A percentile compares a stretch with the other conserved stretches of the same genome.
Evolutionary conservation across 2,329 filamentous ascomycete species (phyloP).

Genomic region (Cercospora sp.): DNA sequence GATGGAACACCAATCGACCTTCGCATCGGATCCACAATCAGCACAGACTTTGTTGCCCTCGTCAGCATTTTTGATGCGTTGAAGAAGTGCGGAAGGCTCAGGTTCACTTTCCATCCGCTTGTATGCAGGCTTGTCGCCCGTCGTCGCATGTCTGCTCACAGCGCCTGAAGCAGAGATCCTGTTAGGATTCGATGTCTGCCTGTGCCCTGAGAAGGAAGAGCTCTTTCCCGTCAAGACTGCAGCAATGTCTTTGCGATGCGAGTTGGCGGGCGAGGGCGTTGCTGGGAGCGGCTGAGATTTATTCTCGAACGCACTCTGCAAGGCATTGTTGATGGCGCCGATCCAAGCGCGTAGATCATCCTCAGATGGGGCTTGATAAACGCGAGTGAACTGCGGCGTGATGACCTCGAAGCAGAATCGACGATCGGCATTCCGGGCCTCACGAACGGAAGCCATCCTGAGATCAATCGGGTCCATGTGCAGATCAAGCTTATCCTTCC

Average conservation of each 20-base stretch:
- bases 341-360: conserved; percentile 99
- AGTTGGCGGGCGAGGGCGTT: conserved; percentile 50
- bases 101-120: conserved; percentile 74
- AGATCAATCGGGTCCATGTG: conserved; percentile 98
- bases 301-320: conserved; percentile 93
- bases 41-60: conserved; percentile 93
- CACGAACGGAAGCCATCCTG: conserved; percentile 92
- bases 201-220: conserved; percentile 65
- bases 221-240: conserved; percentile 92
- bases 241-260: conserved; percentile 80
- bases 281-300: conserved; percentile 51
- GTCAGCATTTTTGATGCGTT: conserved; percentile 84
- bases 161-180: conserved; percentile 50
- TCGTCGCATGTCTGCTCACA: conserved; percentile 83
- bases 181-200: conserved; percentile 48
- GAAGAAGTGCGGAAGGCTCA: conserved; percentile 74
- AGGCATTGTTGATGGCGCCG: conserved; percentile 89
- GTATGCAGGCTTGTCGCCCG: conserved; percentile 79
- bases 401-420: conserved; percentile 99
- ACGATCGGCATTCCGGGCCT: conserved; percentile 90
- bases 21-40: conserved; percentile 86
- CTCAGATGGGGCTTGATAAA: conserved; percentile 96
- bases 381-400: conserved; percentile 90
- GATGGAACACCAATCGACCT: conserved; percentile 98
- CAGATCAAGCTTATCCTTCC: conserved; percentile 94